Evolutionary conservation across 345 rosid genomes (phyloP), one percentile per base, ranked within the genome.

Genomic region (Psidium guajava): DNA sequence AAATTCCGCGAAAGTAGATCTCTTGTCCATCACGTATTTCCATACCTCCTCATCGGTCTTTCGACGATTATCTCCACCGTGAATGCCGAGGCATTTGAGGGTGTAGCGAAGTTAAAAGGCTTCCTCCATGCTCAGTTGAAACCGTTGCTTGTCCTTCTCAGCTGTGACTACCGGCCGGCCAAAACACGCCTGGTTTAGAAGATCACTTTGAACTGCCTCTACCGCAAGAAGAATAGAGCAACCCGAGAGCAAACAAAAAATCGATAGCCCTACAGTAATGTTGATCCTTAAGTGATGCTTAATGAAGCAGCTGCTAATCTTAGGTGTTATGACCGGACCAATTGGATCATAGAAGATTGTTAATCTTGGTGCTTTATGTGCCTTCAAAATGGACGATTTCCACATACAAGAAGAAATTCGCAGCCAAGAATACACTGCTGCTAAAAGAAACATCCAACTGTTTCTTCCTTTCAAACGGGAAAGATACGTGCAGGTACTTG

Each of bases 41-140:
- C 98, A 96, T 6, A 88, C 80, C 57, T 91, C 94, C 15, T 80
- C 90, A 85, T 84, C 86, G 24, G 85, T 87, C 77, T 87, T 91
- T 25, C 80, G 84, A 86, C 55, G 59, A 51, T 87, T 84, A 81
- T 89, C 91, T 83, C 87, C 86, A 28, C 89, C 89, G 5, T 80
- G 44, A 86, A 96, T 88, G 84, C 86, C 89, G 83, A 97, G 89
- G 93, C 99, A 95, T 82, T 82, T 91, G 59, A 95, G 89, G 86
- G 87, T 88, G 90, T 89, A 86, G 36, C 88, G 83, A 84, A 95
- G 85, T 57, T 88, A 95, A 87, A 95, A 95, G 55, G 98, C 96
- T 93, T 97, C 99, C 89, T 96, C 99, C 87, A 92, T 84, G 49
- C 93, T 86, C 88, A 95, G 82, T 81, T 91, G 96, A 91, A 93